Evolutionary conservation across 176 grass and related monocot species (phyloP).

Genomic region (Oryza punctata): DNA sequence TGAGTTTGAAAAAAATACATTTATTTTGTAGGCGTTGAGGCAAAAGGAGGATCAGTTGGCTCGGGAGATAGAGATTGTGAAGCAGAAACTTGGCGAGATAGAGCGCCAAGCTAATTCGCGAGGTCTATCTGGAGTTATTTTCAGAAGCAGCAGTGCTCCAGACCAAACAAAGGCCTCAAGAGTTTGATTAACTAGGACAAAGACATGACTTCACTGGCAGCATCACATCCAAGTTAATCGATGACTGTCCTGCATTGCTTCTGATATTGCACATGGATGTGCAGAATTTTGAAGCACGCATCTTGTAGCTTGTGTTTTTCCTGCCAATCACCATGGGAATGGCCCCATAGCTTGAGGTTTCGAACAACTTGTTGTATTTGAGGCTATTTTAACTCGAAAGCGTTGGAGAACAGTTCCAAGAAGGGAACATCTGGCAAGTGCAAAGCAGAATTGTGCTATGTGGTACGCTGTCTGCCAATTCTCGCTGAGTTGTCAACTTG

Average conservation of each 20-base stretch:
- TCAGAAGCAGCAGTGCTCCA: slow-evolving; percentile 33
- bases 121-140: slow-evolving; percentile 57
- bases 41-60: slow-evolving; percentile 56
- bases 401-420: no score
- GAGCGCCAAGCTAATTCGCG: slow-evolving; percentile 43
- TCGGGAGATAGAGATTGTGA: slow-evolving; percentile 45
- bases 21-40: slow-evolving; percentile 50
- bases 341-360: background rate
- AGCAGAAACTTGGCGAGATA: slow-evolving; percentile 51
- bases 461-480: background rate
- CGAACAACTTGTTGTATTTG: background rate
- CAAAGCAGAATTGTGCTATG: background rate
- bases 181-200: slow-evolving; percentile 6
- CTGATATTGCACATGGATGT: background rate
- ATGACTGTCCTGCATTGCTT: background rate
- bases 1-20: background rate
- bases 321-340: background rate
- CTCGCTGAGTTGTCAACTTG: background rate
- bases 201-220: background rate
- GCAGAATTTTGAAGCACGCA: background rate
- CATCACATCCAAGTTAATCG: background rate
- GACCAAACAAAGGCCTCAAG: slow-evolving; percentile 32
- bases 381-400: background rate
- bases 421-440: background rate
- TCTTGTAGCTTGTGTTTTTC: background rate